Percentiles rank a stretch among this genome's conserved stretches.
Evolutionary conservation across 2,329 filamentous ascomycete species (phyloP).

Genomic region (Sarocladium kiliense): DNA sequence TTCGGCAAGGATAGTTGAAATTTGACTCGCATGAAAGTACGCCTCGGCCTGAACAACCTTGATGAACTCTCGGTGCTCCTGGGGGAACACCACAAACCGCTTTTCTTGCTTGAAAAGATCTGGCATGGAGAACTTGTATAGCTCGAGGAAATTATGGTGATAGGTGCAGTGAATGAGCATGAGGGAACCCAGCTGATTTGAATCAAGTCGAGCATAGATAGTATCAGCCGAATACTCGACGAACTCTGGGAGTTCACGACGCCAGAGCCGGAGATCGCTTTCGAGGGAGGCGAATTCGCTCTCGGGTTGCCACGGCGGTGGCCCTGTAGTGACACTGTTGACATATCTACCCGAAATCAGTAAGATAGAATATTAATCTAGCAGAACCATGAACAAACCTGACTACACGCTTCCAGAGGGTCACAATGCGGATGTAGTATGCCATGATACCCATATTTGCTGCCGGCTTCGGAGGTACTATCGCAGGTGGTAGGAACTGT

Average conservation of each 20-base stretch:
- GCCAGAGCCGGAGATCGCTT: constrained; percentile 34
- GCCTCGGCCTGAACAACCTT: constrained; percentile 30
- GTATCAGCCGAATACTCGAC: constrained; percentile 37
- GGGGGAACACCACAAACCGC: constrained; percentile 31
- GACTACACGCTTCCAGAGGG: constrained; percentile 35
- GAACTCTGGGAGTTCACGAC: constrained; percentile 35
- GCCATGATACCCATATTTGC: constrained; percentile 39
- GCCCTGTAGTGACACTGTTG: constrained; percentile 32
- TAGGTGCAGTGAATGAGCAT: constrained; percentile 41
- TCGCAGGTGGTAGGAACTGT: constrained; percentile 32
- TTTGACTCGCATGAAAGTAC: constrained; percentile 32
- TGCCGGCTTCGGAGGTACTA: constrained; percentile 33
- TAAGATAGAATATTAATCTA: too few species aligned
- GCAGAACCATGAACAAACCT: too few species aligned
- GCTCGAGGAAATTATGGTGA: constrained; percentile 38
- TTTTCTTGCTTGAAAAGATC: constrained; percentile 34
- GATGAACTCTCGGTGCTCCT: constrained; percentile 31
- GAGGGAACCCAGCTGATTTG: constrained; percentile 39
- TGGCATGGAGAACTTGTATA: constrained; percentile 41
- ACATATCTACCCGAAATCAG: constrained; percentile 27
- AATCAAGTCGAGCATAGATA: constrained; percentile 40
- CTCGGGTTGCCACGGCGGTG: constrained; percentile 36
- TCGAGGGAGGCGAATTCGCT: constrained; percentile 37
- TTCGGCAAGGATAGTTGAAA: constrained; percentile 32
- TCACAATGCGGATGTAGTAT: constrained; percentile 35